Evolutionary conservation across 192 early-diverging fungal genomes (phyloP), one percentile per base, ranked within the genome.

Genomic region (Gaertneriomyces semiglobifer): DNA sequence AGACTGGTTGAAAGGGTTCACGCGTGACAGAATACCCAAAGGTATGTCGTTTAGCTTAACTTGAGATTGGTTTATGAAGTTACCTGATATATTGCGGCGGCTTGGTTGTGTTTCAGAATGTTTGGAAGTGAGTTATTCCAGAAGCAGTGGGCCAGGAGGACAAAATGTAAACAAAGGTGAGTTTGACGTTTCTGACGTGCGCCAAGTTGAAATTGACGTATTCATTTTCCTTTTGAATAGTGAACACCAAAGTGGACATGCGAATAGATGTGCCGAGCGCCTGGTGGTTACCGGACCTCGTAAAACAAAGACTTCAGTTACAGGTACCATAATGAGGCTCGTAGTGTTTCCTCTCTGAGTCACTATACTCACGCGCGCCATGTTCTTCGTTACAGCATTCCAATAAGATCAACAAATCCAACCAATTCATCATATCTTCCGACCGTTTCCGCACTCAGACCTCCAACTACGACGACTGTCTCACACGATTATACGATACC

Each of bases 91-190:
- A 1, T 33, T 33, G 25, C 25, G 25, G 25, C 25, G 25, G 25
- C 25, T 33, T 33, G 25, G 25, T 33, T 33, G 2, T 33, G 25
- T 45, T 61, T 4, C 44, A 68, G 66, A 68, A 14, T 18, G 48
- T 18, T 25, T 68, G 6, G 58, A 60, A 25, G 42, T 60, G 11
- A 20, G 46, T 3, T 68, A 60, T 41, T 88, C 72, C 77, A 83
- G 91, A 62, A 86, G 88, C 69, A 84, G 91, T 69, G 93, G 92
- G 5, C 90, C 93, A 9, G 93, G 93, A 25, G 93, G 93, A 18
- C 92, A 95, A 68, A 93, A 95, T 69, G 93, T 95, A 40, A 95
- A 95, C 81, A 95, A 95, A 84, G 83, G 88, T 86, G 74, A 47
- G 48, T n/a, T 50, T 33, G 25, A 33, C 25, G 1, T 33, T 33